phyloP scores from a whole-genome alignment of 495 filamentous ascomycete genomes.

The Neurospora cerealis region DNA sequence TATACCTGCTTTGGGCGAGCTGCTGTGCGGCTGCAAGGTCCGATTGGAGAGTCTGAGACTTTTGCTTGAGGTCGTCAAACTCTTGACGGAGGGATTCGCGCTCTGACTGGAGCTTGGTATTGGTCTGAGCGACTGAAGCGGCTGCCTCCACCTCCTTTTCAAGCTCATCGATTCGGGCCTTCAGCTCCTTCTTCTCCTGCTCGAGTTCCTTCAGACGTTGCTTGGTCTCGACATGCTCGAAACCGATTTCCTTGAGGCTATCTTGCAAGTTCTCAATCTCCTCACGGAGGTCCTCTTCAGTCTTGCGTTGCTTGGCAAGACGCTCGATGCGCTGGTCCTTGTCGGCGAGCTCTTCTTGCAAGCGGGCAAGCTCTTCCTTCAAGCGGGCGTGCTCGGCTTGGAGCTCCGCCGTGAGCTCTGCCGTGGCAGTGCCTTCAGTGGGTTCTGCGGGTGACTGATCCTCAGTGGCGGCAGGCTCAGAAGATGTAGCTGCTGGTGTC shows the following conservation, averaged over 20 bases:
- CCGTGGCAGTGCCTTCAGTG: constrained; percentile 13
- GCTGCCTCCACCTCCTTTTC: constrained; percentile 49
- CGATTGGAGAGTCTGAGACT: constrained; percentile 59
- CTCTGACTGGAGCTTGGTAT: constrained; percentile 45
- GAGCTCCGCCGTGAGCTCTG: constrained; percentile 28
- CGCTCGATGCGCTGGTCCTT: constrained; percentile 63
- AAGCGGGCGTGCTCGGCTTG: neutral
- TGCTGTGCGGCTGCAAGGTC: constrained; percentile 82
- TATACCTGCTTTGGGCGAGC: constrained; percentile 75
- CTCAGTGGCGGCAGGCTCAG: constrained; percentile 17
- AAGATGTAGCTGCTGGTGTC: constrained; percentile 8
- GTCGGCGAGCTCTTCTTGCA: constrained; percentile 54
- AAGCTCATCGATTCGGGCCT: constrained; percentile 53
- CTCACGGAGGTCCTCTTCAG: constrained; percentile 71
- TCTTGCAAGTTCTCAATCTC: constrained; percentile 80
- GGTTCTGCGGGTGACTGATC: constrained; percentile 17
- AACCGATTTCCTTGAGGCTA: constrained; percentile 61
- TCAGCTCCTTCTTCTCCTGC: constrained; percentile 34
- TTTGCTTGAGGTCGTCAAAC: constrained; percentile 64
- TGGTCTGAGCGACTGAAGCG: constrained; percentile 20
- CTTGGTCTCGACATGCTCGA: constrained; percentile 75
- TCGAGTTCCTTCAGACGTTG: constrained; percentile 57
- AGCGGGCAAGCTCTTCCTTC: constrained; percentile 15
- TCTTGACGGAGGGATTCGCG: constrained; percentile 54
- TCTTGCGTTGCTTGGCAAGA: constrained; percentile 55